phyloP scores from a whole-genome alignment of 768 basidiomycete species.

The Mycena maculata region DNA sequence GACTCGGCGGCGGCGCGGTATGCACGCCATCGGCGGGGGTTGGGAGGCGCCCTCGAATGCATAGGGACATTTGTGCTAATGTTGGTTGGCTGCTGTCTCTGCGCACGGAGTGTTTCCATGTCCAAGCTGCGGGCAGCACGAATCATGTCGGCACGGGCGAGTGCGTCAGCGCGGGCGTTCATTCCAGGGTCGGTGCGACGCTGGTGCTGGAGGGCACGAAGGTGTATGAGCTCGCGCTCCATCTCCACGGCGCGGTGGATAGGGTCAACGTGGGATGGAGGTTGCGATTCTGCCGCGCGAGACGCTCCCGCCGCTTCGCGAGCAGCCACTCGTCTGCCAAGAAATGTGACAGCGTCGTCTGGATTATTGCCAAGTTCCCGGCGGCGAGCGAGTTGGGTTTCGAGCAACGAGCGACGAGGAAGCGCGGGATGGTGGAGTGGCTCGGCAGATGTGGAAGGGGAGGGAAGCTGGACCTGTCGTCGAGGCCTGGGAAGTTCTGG shows the following conservation, averaged over 20 bases:
- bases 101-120: constrained; percentile 29
- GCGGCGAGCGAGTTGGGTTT: constrained; percentile 40
- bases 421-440: constrained; percentile 27
- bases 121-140: constrained; percentile 38
- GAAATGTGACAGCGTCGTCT: constrained; percentile 51
- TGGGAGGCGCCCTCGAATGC: constrained; percentile 30
- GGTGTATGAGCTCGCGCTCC: constrained; percentile 42
- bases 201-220: constrained; percentile 36
- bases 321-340: constrained; percentile 55
- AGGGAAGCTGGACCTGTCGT: constrained; percentile 34
- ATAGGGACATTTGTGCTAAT: constrained; percentile 13
- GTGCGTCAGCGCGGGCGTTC: constrained; percentile 24
- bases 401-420: constrained; percentile 42
- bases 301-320: constrained; percentile 47
- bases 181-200: constrained; percentile 40
- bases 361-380: constrained; percentile 34
- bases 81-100: constrained; percentile 22
- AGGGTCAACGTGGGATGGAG: constrained; percentile 23
- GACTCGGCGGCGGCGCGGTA: constrained; percentile 29
- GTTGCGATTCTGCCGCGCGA: constrained; percentile 25
- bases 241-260: constrained; percentile 36
- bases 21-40: constrained; percentile 40
- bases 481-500: constrained; percentile 29
- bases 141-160: constrained; percentile 20
- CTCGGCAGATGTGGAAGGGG: constrained; percentile 34